Evolutionary conservation across 208 protist genomes (phyloP).

Genomic region (Crithidia mellificae): DNA sequence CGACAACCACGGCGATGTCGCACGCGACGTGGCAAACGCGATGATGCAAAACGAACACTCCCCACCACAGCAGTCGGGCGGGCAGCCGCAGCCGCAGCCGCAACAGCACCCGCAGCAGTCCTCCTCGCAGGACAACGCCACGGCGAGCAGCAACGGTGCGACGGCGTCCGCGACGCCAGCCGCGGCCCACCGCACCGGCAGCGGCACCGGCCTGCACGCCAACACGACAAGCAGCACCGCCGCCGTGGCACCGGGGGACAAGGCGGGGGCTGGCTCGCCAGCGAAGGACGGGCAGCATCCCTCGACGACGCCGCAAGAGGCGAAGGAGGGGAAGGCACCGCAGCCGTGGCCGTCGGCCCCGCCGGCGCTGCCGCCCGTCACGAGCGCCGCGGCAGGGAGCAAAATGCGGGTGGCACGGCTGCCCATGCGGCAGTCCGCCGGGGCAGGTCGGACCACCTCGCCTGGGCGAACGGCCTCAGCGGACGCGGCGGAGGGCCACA

Average conservation of each 20-base stretch:
- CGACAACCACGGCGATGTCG: slow-evolving; percentile 6
- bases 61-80: background rate
- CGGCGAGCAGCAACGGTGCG: background rate
- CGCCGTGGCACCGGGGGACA: background rate
- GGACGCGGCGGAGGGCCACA: background rate
- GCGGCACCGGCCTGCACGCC: background rate
- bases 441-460: background rate
- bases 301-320: background rate
- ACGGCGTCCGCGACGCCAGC: background rate
- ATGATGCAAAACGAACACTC: slow-evolving; percentile 10
- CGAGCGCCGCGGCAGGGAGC: background rate
- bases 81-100: background rate
- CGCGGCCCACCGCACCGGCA: background rate
- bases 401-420: slow-evolving; percentile 4
- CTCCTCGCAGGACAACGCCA: no score
- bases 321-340: background rate
- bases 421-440: background rate
- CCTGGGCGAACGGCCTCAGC: background rate
- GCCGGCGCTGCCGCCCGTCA: slow-evolving; percentile 2
- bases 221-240: slow-evolving; percentile 3
- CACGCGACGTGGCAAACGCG: slow-evolving; percentile 16
- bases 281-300: background rate
- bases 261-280: background rate
- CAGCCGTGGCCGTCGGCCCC: background rate
- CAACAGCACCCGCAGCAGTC: background rate